A percentile compares a stretch with the other conserved stretches of the same genome.
These are phyloP conservation scores for Eremochloa ophiuroides DNA, from an alignment of 176 grass and related monocot species.

Conservation along the genomic window DNA sequence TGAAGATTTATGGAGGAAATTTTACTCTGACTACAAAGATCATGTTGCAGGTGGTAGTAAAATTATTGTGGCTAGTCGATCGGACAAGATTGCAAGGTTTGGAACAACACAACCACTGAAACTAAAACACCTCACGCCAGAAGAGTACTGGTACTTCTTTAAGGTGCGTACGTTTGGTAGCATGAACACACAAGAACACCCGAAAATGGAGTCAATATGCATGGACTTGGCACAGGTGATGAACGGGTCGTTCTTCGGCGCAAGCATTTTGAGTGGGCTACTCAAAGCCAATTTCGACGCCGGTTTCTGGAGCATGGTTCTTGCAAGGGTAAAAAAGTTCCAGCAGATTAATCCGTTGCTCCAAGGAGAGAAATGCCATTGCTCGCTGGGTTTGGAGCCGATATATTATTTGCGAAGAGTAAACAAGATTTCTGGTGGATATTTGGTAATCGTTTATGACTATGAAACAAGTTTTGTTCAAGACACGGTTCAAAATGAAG, in stretches of 20 bases:
- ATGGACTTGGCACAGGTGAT: background rate
- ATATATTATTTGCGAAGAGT: no score
- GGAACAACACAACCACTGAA: background rate
- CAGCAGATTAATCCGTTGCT: no score
- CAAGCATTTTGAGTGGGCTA: background rate
- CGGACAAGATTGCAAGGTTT: background rate
- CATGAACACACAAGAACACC: background rate
- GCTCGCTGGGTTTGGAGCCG: no score
- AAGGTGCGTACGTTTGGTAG: conserved; percentile 9
- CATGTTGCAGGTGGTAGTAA: conserved; percentile 1
- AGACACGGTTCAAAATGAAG: no score
- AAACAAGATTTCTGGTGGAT: no score
- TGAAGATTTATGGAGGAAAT: background rate
- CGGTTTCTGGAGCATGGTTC: background rate
- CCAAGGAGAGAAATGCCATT: no score
- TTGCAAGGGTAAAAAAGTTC: background rate
- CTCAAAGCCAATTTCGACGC: background rate
- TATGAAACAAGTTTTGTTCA: no score
- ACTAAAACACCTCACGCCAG: background rate
- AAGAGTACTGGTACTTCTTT: conserved; percentile 13
- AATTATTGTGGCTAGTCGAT: background rate
- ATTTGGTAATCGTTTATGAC: no score
- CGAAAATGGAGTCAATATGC: background rate
- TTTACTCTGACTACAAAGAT: background rate
- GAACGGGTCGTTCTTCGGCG: background rate